Base-by-base conservation (phyloP, 371 early-diverging fungal genomes). In the Apophysomyces trapeziformis region DNA sequence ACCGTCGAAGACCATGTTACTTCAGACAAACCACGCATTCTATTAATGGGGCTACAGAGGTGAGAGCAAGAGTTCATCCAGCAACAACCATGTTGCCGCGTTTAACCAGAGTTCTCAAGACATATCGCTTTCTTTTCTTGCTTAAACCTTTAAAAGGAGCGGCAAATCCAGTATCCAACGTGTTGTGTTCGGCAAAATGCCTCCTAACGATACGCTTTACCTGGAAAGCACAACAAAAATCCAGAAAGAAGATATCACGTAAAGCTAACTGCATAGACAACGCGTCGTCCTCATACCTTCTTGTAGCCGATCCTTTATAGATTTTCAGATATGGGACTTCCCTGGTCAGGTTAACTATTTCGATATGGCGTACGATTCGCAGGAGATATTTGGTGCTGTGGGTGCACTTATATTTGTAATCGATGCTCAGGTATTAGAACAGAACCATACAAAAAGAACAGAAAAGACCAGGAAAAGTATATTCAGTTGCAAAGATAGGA, bases 131-230 rank as follows among this genome's bases (percentile, higher is more conserved):
- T 21, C 14, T 61, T 54, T 66, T 14, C 26, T 54, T 11, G 32
- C 8, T 41, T 41, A 41, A 11, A 41, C 26, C 14, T 1, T 60
- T 35, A 14, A 46, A 68, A 95, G 95, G 74, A 94, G 96, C 77
- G 98, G 98, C 44, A 98, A 98, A 74, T 94, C 95, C 26, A 92
- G 92, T 73, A 97, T 98, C 56, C 90, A 93, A 61, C 86, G 87
- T 61, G 96, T 97, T 21, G 94, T 98, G 8, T 97, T 98, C 75
- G 93, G 95, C 54, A 92, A 94, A 70, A 92, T 93, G 90, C 85
- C 91, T 13, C 92, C 97, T 14, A 94, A 93, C 70, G 97, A 98
- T 60, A 96, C 97, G 0, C 80, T 98, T 61, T 95, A 90, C 73
- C 83, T 96, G 57, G 93, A 94, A 78, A 89, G 91, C 62, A 96